Base-by-base conservation (phyloP, 371 early-diverging fungal genomes). In the Nematocida displodere region DNA sequence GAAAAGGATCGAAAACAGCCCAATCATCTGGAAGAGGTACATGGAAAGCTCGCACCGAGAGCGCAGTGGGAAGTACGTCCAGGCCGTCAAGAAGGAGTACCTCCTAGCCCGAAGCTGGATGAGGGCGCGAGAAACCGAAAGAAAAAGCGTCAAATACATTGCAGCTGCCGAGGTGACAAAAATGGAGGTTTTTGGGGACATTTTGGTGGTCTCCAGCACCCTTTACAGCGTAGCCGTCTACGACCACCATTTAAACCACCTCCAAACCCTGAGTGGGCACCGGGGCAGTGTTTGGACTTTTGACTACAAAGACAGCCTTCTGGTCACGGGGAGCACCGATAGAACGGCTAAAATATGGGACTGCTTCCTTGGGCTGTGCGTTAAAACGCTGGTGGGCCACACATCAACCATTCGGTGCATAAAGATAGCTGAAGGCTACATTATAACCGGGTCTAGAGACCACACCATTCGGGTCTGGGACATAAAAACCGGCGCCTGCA, bases 281-380 rank as follows among this genome's bases (percentile, higher is more conserved):
- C 91, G 90, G 28, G 95, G 95, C 36, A 96, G 97, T 53, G 94
- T 97, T 1, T 97, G 98, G 98, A 91, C 94, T 0, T 85, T 97
- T 58, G 89, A 91, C 64, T 90, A 90, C 68, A 87, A 88, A 39
- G 89, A 89, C 48, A 88, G 90, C 54, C 87, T 90, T 0, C 85
- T 96, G 1, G 92, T 94, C 2, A 91, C 91, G 42, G 97, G 99
- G n/a, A 91, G 92, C 29, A 95, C 93, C 0, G 99, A 98, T 81
- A 87, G 94, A 33, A 91, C 92, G 0, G 90, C 94, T 20, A 87
- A 93, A 17, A 89, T 97, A 0, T 96, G 97, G 97, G 91, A 95
- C 80, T 87, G 92, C 80, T 87, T 88, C 31, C 85, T 87, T n/a
- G 93, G 95, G 0, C 68, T 79, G 20, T 92, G 92, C 80, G 88